Percentiles rank a stretch among this genome's conserved stretches.
Evolutionary conservation across 352 stramenopile species (phyloP).

Genomic region (Globisporangium iwayamae): DNA sequence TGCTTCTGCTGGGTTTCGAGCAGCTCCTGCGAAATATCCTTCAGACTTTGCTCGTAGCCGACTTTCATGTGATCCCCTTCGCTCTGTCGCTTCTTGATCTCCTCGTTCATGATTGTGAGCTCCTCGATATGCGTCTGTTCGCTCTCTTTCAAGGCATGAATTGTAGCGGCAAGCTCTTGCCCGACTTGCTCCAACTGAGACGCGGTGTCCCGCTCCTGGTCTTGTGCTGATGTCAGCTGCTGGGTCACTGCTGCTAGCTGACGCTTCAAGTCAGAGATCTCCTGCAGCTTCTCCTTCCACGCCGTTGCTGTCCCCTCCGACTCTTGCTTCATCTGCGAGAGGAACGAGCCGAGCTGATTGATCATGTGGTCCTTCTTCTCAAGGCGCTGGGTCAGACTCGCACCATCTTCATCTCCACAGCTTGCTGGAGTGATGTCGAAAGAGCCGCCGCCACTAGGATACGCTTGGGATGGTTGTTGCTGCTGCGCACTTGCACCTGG

Average conservation of each 20-base stretch:
- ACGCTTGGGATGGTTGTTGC: slow-evolving; percentile 1
- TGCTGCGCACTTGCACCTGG: neutral
- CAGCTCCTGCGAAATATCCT: slow-evolving; percentile 28
- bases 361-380: slow-evolving; percentile 72
- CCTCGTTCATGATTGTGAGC: slow-evolving; percentile 55
- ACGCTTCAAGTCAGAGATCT: slow-evolving; percentile 44
- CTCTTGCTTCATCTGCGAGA: slow-evolving; percentile 73
- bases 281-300: slow-evolving; percentile 61
- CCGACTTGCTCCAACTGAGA: slow-evolving; percentile 32
- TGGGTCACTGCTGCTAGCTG: slow-evolving; percentile 32
- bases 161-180: slow-evolving; percentile 31
- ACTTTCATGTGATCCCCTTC: slow-evolving; percentile 29
- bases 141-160: slow-evolving; percentile 28
- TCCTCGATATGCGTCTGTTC: slow-evolving; percentile 43
- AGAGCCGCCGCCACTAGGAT: too few relatives aligned
- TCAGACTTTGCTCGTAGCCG: slow-evolving; percentile 34
- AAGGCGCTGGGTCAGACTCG: slow-evolving; percentile 25
- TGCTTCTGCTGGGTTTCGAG: slow-evolving; percentile 25
- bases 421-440: neutral
- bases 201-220: slow-evolving; percentile 29
- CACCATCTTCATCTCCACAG: slow-evolving; percentile 15
- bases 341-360: slow-evolving; percentile 58
- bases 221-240: slow-evolving; percentile 32
- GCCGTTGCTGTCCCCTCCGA: slow-evolving; percentile 49
- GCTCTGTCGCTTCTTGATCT: slow-evolving; percentile 42